These are phyloP conservation scores for Diaporthe sp. DNA, from an alignment of 2,329 filamentous ascomycete genomes.

Conservation along the genomic window DNA sequence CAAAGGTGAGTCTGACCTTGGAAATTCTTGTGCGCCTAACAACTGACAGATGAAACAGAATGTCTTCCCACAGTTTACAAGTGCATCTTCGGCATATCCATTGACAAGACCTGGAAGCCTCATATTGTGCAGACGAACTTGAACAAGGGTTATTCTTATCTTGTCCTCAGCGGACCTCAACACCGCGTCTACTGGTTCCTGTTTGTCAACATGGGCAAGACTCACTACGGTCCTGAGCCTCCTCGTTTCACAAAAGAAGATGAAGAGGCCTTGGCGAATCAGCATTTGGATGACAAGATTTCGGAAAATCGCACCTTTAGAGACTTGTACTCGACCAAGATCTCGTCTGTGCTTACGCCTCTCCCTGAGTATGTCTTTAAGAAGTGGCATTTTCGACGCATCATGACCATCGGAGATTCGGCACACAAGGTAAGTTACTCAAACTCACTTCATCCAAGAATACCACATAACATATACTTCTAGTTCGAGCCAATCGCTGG, in stretches of 20 bases:
- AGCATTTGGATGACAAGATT: conserved; percentile 35
- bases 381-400: conserved; percentile 51
- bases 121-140: neutral
- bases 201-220: conserved; percentile 39
- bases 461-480: neutral
- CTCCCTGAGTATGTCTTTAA: conserved; percentile 52
- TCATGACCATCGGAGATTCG: conserved; percentile 51
- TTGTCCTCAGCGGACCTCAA: conserved; percentile 40
- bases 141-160: conserved; percentile 32
- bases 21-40: neutral
- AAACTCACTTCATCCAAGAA: neutral
- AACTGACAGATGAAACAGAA: neutral
- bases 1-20: neutral
- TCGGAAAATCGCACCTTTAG: conserved; percentile 37
- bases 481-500: conserved; percentile 46
- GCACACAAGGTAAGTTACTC: conserved; percentile 49
- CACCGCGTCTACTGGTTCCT: conserved; percentile 44
- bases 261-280: conserved; percentile 1
- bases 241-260: conserved; percentile 42
- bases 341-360: conserved; percentile 49
- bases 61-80: conserved; percentile 27
- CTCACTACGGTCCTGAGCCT: conserved; percentile 37
- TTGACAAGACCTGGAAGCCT: conserved; percentile 16
- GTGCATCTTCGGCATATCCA: conserved; percentile 45
- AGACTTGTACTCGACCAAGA: conserved; percentile 35